phyloP scores from a whole-genome alignment of 2,329 filamentous ascomycete species.

The Fusarium nisikadoi region DNA sequence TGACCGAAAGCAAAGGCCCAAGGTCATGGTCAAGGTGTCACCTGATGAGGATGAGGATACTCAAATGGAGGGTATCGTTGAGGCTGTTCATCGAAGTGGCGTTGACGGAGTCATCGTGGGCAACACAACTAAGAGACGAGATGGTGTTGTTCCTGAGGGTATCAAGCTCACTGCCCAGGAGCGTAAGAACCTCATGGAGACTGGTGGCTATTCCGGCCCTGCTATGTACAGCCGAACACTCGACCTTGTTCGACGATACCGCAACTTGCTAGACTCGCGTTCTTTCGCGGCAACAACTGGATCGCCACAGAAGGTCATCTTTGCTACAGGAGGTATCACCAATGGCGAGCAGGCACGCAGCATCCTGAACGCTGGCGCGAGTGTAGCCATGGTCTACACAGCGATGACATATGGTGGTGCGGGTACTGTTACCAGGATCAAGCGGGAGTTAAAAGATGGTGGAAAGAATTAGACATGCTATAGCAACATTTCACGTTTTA shows the following conservation, averaged over 20 bases:
- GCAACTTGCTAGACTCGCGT: conserved; percentile 70
- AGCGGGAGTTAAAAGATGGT: conserved; percentile 67
- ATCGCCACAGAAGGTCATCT: conserved; percentile 78
- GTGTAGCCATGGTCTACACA: conserved; percentile 92
- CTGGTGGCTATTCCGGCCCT: conserved; percentile 91
- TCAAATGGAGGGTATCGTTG: conserved; percentile 88
- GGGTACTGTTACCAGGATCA: conserved; percentile 73
- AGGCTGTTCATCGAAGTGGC: conserved; percentile 83
- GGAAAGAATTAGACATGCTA: conserved; percentile 40
- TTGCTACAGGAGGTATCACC: conserved; percentile 92
- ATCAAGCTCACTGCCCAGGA: conserved; percentile 74
- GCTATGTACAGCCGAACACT: conserved; percentile 86
- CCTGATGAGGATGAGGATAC: conserved; percentile 90
- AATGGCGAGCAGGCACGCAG: conserved; percentile 85
- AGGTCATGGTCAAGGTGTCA: conserved; percentile 97
- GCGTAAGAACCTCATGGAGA: conserved; percentile 74
- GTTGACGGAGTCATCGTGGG: conserved; percentile 97
- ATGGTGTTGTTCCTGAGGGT: conserved; percentile 74
- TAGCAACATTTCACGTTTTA: conserved; percentile 38
- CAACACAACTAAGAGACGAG: conserved; percentile 91
- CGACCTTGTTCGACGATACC: conserved; percentile 81
- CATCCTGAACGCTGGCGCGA: conserved; percentile 88
- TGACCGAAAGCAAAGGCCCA: conserved; percentile 72
- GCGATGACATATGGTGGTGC: conserved; percentile 72
- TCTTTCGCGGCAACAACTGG: conserved; percentile 46